Evolutionary conservation across 2,329 filamentous ascomycete species (phyloP).

Genomic region (Coniochaeta pulveracea): DNA sequence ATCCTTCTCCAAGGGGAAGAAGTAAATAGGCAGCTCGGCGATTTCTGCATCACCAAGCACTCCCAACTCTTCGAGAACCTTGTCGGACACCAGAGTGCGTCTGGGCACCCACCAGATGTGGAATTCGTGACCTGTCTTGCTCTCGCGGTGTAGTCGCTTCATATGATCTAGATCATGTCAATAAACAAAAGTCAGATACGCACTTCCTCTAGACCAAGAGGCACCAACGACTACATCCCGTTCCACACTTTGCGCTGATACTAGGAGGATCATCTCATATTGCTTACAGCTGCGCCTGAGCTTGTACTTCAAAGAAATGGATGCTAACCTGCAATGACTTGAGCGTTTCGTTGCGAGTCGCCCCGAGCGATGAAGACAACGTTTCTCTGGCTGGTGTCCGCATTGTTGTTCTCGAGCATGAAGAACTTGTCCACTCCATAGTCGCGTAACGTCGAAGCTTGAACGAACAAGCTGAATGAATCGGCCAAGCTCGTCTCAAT

Average conservation of each 20-base stretch:
- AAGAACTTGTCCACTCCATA: constrained; percentile 98
- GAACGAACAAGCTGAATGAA: constrained; percentile 81
- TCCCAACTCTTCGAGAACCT: constrained; percentile 83
- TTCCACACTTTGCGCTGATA: too few relatives aligned
- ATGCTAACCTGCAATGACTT: constrained; percentile 73
- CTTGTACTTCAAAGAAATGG: constrained; percentile 4
- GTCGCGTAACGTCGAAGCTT: constrained; percentile 89
- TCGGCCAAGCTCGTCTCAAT: constrained; percentile 86
- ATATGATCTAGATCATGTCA: constrained; percentile 90
- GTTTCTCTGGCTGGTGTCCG: constrained; percentile 89
- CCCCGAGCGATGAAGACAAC: constrained; percentile 87
- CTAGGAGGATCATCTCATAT: too few relatives aligned
- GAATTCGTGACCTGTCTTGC: constrained; percentile 87
- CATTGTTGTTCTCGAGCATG: constrained; percentile 89
- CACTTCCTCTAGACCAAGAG: too few relatives aligned
- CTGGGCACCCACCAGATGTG: constrained; percentile 94
- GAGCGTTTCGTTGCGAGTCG: constrained; percentile 75
- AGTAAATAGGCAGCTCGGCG: constrained; percentile 75
- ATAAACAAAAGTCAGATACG: too few relatives aligned
- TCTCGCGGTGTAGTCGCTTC: constrained; percentile 77
- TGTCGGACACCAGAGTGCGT: constrained; percentile 81
- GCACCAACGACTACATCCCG: too few relatives aligned
- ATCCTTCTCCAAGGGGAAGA: constrained; percentile 86
- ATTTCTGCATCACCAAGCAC: constrained; percentile 89
- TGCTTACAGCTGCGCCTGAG: too few relatives aligned